Conservation (phyloP, 257 asterid species). For the Scutellaria barbata region DNA sequence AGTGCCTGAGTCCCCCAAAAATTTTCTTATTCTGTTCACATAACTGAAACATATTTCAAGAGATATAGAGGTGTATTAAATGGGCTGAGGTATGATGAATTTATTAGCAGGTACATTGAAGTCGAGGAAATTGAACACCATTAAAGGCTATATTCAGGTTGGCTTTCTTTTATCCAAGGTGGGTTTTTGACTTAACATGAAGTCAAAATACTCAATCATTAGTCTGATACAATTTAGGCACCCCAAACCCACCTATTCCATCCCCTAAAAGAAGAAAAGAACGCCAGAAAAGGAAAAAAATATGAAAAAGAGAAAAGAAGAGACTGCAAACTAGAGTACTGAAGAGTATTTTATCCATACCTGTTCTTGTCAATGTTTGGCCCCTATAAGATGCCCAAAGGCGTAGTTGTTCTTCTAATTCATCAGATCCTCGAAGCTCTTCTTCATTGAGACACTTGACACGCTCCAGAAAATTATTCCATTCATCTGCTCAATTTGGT, state of each 20-base stretch:
- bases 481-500: slow-evolving; percentile 65
- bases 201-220: background rate
- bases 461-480: slow-evolving; percentile 92
- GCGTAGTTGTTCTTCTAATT: slow-evolving; percentile 80
- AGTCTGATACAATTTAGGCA: background rate
- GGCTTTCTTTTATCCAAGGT: background rate
- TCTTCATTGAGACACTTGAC: slow-evolving; percentile 63
- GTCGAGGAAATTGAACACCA: background rate
- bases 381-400: slow-evolving; percentile 97
- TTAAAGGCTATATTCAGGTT: background rate
- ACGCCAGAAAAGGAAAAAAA: background rate
- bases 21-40: background rate
- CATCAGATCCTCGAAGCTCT: slow-evolving; percentile 69
- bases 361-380: slow-evolving; percentile 86
- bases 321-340: slow-evolving; percentile 43
- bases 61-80: slow-evolving; percentile 3
- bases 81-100: slow-evolving; percentile 13
- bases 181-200: background rate
- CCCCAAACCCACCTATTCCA: slow-evolving; percentile 13
- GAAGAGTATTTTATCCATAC: slow-evolving; percentile 49
- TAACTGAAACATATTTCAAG: background rate
- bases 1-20: background rate
- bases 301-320: background rate
- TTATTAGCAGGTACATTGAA: slow-evolving; percentile 8
- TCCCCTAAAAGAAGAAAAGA: background rate